Base-by-base conservation (phyloP, 768 basidiomycete species). In the Cantharellus anzutake region DNA sequence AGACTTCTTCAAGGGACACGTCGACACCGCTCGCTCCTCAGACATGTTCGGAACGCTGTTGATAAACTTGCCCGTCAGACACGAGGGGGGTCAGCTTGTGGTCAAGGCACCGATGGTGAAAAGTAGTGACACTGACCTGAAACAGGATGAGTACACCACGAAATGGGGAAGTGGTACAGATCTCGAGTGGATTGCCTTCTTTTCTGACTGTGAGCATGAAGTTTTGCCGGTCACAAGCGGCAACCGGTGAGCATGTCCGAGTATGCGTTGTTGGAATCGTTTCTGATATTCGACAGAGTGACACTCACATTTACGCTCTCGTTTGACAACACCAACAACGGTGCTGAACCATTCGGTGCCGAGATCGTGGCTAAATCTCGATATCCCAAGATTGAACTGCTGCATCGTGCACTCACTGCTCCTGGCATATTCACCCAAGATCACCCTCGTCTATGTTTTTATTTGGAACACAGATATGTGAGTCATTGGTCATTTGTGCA, bases 11-110 rank as follows among this genome's bases (percentile, higher is more conserved):
- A 77, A 76, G 63, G 44, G 73, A 0, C 78, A 78, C 62, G 70
- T 73, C 48, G 79, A 78, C 60, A 77, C 77, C 0, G 76, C 75
- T 3, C 72, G 73, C 4, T 64, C 67, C 4, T 67, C 69, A 4
- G 63, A 64, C 37, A 78, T 79, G 73, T 74, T 80, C 42, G 78
- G 75, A 1, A 78, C 78, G 1, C 71, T 81, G 4, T 73, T 79
- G 1, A 63, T 79, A 40, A 70, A 76, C n/a, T 71, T 78, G 56
- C 78, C 78, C 16, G 74, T 74, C 1, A 29, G 63, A 0, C 73
- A 79, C 62, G 68, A 74, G 59, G 78, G 77, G 1, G 79, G 78
- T 2, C 65, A 67, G 16, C 70, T 77, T 14, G 57, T 69, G 2
- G 67, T 80, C 35, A 11, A 37, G 7, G 52, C 52, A 14, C 11